These are phyloP conservation scores for Ceratocystis eucalypticola DNA, from an alignment of 2,329 filamentous ascomycete genomes.

Conservation along the genomic window DNA sequence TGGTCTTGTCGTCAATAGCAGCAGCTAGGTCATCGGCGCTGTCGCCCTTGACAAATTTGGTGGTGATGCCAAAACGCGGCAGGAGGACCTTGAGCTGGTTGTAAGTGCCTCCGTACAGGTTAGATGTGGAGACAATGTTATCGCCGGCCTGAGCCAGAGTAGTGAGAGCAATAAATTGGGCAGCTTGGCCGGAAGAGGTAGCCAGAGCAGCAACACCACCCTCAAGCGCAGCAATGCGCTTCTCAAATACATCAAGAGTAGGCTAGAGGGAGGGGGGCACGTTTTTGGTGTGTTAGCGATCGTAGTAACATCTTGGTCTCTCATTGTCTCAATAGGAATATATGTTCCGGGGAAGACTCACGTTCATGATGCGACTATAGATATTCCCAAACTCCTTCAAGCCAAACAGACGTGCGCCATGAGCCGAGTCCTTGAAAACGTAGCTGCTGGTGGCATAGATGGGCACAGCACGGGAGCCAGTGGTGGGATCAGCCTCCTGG, in stretches of 20 bases:
- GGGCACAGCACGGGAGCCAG: slow-evolving; percentile 80
- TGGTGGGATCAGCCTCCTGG: slow-evolving; percentile 64
- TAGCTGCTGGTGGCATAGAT: slow-evolving; percentile 94
- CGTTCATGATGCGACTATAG: slow-evolving; percentile 93
- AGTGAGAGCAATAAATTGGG: slow-evolving; percentile 80
- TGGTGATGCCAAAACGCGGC: slow-evolving; percentile 71
- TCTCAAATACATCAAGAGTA: slow-evolving; percentile 91
- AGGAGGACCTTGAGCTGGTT: slow-evolving; percentile 93
- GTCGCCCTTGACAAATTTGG: slow-evolving; percentile 78
- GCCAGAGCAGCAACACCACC: slow-evolving; percentile 80
- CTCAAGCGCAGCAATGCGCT: slow-evolving; percentile 89
- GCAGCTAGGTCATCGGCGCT: slow-evolving; percentile 63
- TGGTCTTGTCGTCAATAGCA: slow-evolving; percentile 83
- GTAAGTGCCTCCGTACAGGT: slow-evolving; percentile 90
- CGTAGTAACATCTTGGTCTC: neutral
- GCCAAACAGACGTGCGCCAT: slow-evolving; percentile 86
- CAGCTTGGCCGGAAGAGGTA: slow-evolving; percentile 72
- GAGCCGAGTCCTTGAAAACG: slow-evolving; percentile 89
- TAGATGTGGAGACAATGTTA: slow-evolving; percentile 84
- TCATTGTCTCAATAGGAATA: neutral
- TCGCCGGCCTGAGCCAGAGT: slow-evolving; percentile 78
- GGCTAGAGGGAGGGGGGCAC: slow-evolving; percentile 39
- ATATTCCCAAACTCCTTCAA: slow-evolving; percentile 97
- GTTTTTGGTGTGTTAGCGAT: neutral
- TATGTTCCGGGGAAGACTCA: slow-evolving; percentile 24